These are phyloP conservation scores for Trypanosoma theileri DNA, from an alignment of 208 protist species.

Conservation along the genomic window DNA sequence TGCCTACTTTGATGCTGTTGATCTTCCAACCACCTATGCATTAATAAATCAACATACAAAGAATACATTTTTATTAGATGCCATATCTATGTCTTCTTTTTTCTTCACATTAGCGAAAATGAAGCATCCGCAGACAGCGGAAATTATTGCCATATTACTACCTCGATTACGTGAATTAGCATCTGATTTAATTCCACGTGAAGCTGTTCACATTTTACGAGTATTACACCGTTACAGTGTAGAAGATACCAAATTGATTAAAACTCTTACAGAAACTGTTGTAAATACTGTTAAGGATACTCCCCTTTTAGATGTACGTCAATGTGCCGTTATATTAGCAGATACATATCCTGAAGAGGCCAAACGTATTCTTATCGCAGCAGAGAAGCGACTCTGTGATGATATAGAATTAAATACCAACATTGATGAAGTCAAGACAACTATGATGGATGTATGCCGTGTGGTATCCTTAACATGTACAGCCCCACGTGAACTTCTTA, in stretches of 20 bases:
- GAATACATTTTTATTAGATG: slow-evolving; percentile 76
- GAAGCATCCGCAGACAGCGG: slow-evolving; percentile 53
- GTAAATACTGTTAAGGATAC: slow-evolving; percentile 33
- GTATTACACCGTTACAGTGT: slow-evolving; percentile 31
- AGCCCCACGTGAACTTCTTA: slow-evolving; percentile 53
- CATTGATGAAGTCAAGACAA: slow-evolving; percentile 3
- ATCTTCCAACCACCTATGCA: slow-evolving; percentile 51
- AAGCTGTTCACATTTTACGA: slow-evolving; percentile 46
- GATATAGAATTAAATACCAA: slow-evolving; percentile 31
- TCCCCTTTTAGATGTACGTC: slow-evolving; percentile 28
- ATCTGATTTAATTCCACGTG: slow-evolving; percentile 42
- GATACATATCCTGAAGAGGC: slow-evolving; percentile 26
- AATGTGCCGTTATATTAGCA: slow-evolving; percentile 25
- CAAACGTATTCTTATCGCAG: slow-evolving; percentile 34
- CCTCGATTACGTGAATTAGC: slow-evolving; percentile 59
- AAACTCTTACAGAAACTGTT: slow-evolving; percentile 34
- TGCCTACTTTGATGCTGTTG: slow-evolving; percentile 56
- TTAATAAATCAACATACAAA: slow-evolving; percentile 76
- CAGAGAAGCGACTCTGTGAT: slow-evolving; percentile 37
- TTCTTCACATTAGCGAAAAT: slow-evolving; percentile 38
- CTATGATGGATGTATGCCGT: slow-evolving; percentile 27
- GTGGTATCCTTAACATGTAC: slow-evolving; percentile 26
- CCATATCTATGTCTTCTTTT: slow-evolving; percentile 45
- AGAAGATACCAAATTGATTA: slow-evolving; percentile 33
- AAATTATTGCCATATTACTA: slow-evolving; percentile 55